Percentiles rank a stretch among this genome's conserved stretches.
phyloP scores from a whole-genome alignment of 352 stramenopile species.

The Globisporangium nodosum region DNA sequence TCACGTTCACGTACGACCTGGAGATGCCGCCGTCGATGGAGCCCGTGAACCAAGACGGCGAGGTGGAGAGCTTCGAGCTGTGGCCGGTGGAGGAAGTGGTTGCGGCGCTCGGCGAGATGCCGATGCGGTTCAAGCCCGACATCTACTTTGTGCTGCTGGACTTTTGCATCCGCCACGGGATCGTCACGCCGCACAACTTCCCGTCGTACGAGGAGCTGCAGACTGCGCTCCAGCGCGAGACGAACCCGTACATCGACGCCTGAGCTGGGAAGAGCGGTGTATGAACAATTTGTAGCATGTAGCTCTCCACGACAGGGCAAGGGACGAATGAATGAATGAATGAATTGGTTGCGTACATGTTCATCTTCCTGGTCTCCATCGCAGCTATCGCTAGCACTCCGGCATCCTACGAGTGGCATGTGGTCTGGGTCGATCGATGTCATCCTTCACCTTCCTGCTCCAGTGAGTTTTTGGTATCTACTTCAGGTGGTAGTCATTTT shows the following conservation, averaged over 20 bases:
- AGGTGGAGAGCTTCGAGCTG: conserved; percentile 60
- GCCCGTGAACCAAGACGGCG: conserved; percentile 45
- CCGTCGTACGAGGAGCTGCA: conserved; percentile 38
- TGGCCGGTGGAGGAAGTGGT: conserved; percentile 38
- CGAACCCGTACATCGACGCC: conserved; percentile 19
- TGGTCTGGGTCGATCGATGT: too few species aligned
- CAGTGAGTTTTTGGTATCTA: background rate
- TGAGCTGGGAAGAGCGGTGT: too few species aligned
- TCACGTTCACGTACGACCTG: conserved; percentile 65
- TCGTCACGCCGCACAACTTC: conserved; percentile 53
- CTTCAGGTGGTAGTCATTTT: background rate
- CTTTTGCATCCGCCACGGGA: conserved; percentile 55
- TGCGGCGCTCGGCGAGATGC: conserved; percentile 29
- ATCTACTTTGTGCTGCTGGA: conserved; percentile 61
- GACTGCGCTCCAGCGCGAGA: conserved; percentile 18
- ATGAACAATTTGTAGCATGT: too few species aligned
- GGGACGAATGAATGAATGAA: too few species aligned
- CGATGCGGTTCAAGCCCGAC: conserved; percentile 61
- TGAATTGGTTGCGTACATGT: too few species aligned
- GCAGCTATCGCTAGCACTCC: too few species aligned
- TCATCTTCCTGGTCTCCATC: too few species aligned
- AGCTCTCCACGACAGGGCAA: too few species aligned
- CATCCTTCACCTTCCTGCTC: too few species aligned
- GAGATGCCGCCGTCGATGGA: conserved; percentile 32
- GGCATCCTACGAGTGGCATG: background rate